Conservation (phyloP, 2,329 filamentous ascomycete species). For the Cytospora piceicola region DNA sequence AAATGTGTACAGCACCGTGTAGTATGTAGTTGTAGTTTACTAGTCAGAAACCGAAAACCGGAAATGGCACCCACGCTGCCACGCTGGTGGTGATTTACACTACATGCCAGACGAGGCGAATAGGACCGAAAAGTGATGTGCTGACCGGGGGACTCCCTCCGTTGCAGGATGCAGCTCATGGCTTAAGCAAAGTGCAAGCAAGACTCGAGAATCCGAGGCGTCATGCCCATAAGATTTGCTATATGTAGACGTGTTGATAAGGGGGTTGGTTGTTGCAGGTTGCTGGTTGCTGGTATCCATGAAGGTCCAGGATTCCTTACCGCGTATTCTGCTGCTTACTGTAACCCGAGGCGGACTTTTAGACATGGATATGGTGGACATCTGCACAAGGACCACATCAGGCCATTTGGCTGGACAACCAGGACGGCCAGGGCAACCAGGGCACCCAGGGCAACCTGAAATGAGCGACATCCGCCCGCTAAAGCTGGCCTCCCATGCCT, state of each 20-base stretch:
- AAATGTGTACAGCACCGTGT: background rate
- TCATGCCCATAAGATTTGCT: background rate
- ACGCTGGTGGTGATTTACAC: conserved; percentile 11
- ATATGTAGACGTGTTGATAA: background rate
- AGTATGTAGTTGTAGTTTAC: background rate
- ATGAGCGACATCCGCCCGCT: conserved; percentile 3
- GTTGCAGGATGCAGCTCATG: background rate
- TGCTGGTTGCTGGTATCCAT: background rate
- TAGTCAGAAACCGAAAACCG: background rate
- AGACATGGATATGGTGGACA: background rate
- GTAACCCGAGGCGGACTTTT: conserved; percentile 3
- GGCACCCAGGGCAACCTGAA: no score
- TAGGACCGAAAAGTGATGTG: conserved; percentile 21
- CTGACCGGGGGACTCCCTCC: conserved; percentile 9
- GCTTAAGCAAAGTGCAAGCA: background rate
- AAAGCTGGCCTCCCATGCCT: conserved; percentile 1
- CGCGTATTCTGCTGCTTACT: conserved; percentile 4
- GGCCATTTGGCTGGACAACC: background rate
- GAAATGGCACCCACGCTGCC: no score
- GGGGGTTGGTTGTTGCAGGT: background rate
- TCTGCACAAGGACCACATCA: background rate
- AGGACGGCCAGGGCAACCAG: no score
- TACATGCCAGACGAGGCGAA: conserved; percentile 20
- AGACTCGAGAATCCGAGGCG: no score
- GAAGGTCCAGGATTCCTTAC: conserved; percentile 1